Evolutionary conservation across 441 rosid genomes (phyloP), one percentile per base, ranked within the genome.

Genomic region (Adansonia grandidieri): DNA sequence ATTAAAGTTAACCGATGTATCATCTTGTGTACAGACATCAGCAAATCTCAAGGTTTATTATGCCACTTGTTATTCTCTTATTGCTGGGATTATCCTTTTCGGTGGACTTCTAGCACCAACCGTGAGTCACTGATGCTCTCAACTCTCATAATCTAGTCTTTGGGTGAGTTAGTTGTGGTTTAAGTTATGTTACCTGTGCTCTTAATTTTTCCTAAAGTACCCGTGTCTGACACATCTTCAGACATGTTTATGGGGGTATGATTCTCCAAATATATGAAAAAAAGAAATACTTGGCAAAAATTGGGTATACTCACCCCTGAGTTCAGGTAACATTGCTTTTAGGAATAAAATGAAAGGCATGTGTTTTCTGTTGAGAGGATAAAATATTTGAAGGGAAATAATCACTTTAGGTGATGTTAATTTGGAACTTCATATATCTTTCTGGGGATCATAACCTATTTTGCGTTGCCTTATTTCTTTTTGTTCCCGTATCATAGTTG

Each of bases 81-180:
- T 96, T 61, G 89, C 93, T 6, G 99, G 99, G 77, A 87, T 93
- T 67, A 93, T 96, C 73, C 72, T 93, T 64, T 96, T 96, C 5
- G 99, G 99, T 15, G 99, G 99, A 79, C 87, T 96, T 75, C 85
- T 96, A 66, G 99, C 99, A 66, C 99, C 99, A 58, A 50, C 88
- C 6, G 99, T 92, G 82, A 89, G 97, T 86, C 79, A 42, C 78
- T 81, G 44, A 22, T 80, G 20, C 2, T n/a, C 51, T 32, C 47
- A 17, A 15, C 76, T 37, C 51, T 58, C 42, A 6, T 20, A 20
- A 47, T 47, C 40, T 20, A 20, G n/a, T 48, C 19, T 69, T 1
- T 48, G 2, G 54, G 9, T 45, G 32, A 19, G 53, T 45, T 8
- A 5, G 45, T 63, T 63, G n/a, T 19, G 28, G 54, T 1, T 24